Conservation (phyloP, 2,329 filamentous ascomycete species). For the Colletotrichum tofieldiae region DNA sequence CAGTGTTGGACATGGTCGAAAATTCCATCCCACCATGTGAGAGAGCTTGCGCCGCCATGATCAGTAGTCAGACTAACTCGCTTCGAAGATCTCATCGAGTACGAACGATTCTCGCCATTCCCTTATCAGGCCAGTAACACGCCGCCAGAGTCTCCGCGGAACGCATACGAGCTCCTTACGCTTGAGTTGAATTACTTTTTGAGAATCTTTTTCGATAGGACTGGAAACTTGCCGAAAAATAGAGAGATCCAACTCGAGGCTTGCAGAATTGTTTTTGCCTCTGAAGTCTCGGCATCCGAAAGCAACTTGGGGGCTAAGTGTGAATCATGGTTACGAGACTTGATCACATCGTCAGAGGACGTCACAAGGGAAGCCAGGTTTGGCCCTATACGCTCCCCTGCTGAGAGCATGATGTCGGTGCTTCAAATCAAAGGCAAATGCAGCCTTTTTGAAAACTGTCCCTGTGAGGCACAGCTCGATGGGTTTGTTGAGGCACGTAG, state of each 20-base stretch:
- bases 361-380: constrained; percentile 45
- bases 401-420: constrained; percentile 45
- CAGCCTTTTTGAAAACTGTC: constrained; percentile 47
- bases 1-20: constrained; percentile 54
- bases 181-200: constrained; percentile 52
- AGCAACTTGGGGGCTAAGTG: neutral
- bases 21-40: constrained; percentile 56
- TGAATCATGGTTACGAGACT: constrained; percentile 48
- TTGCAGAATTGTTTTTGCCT: constrained; percentile 49
- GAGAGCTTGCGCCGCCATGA: neutral
- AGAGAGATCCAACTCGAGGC: constrained; percentile 47
- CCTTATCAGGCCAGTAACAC: constrained; percentile 36
- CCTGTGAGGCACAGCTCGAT: constrained; percentile 45
- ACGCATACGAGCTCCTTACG: constrained; percentile 55
- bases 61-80: neutral
- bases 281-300: constrained; percentile 42
- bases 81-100: constrained; percentile 30
- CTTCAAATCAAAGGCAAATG: constrained; percentile 50
- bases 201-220: constrained; percentile 45
- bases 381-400: constrained; percentile 45
- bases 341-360: constrained; percentile 42
- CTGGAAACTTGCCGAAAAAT: constrained; percentile 43
- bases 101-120: constrained; percentile 36
- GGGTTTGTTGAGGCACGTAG: constrained; percentile 18
- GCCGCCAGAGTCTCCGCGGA: constrained; percentile 45